Base-by-base conservation (phyloP, 2,329 filamentous ascomycete genomes). In the Corynespora cassiicola region DNA sequence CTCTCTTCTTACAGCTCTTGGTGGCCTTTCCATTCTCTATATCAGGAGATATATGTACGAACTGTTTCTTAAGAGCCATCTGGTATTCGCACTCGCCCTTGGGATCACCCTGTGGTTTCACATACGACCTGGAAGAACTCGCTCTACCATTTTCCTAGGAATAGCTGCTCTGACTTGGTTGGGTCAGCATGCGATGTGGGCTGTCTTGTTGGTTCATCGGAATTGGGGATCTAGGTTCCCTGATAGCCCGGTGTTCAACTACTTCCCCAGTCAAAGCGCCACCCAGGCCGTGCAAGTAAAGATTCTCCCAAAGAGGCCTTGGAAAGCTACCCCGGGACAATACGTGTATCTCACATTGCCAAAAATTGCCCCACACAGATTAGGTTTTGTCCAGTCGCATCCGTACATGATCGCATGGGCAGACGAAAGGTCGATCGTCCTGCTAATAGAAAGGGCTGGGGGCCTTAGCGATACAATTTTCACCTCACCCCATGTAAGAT, bases 41-140 rank as follows among this genome's bases (percentile, higher is more conserved):
- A n/a, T 47, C 10, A 39, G 44, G n/a, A 35, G 44, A 21, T 39
- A 36, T 5, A 39, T 42, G 22, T 50, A 47, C 22, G 47, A 50
- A 18, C 9, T 50, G 1, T 50, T 50, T 21, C 32, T 45, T 3
- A 39, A 42, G 17, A 34, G 26, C 1, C 39, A 50, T 18, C 21
- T 42, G 2, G 12, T 41, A 7, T 24, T 34, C n/a, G 35, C 46
- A 3, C 23, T 42, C 6, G 34, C 23, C 8, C 25, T 45, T 14
- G 26, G 24, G 10, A 30, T 16, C 10, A 15, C 32, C 7, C 21
- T 48, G 10, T 48, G 31, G 41, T 25, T 37, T 19, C 37, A 48
- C 30, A n/a, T 42, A 14, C 23, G 14, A 14, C 26, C 22, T 12
- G 11, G 3, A 14, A 16, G 16, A 6, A 31, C 24, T 21, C 26